These are phyloP conservation scores for Pythium graminicola DNA, from an alignment of 352 stramenopile species.

Conservation along the genomic window DNA sequence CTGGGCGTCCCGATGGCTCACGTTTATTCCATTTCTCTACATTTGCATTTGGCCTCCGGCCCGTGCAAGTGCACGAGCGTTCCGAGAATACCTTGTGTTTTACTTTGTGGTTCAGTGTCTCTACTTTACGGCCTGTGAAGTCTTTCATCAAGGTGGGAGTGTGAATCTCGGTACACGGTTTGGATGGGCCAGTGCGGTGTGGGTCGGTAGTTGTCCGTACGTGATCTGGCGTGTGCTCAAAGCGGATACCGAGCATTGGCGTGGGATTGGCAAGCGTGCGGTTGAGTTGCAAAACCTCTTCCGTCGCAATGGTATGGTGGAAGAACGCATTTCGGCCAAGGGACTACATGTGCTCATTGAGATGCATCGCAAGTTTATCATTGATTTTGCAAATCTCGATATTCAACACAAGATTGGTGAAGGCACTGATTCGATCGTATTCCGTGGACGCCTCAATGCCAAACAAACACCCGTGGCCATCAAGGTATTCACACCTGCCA, in stretches of 20 bases:
- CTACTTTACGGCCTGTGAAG: constrained; percentile 12
- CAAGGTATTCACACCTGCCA: constrained; percentile 67
- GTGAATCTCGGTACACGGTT: constrained; percentile 13
- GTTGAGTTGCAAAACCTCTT: constrained; percentile 48
- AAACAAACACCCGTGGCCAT: constrained; percentile 47
- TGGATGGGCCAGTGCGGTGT: constrained; percentile 22
- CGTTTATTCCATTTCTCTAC: constrained; percentile 20
- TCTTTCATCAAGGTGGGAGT: constrained; percentile 16
- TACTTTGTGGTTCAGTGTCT: constrained; percentile 12
- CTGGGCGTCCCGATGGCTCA: constrained; percentile 1
- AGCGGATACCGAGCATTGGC: constrained; percentile 32
- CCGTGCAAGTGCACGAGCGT: constrained; percentile 1
- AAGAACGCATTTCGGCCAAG: constrained; percentile 27
- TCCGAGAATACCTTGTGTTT: constrained; percentile 17
- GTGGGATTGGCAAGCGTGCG: constrained; percentile 43
- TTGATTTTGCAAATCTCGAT: constrained; percentile 68
- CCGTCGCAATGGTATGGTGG: constrained; percentile 13
- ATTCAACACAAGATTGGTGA: constrained; percentile 41
- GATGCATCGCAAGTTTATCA: constrained; percentile 64
- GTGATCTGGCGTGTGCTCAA: constrained; percentile 43
- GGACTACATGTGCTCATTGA: constrained; percentile 64
- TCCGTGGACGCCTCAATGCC: constrained; percentile 48
- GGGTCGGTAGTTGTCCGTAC: constrained; percentile 32
- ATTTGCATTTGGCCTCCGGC: constrained; percentile 10
- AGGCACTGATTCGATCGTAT: constrained; percentile 56